Base-by-base conservation (phyloP, 257 asterid species). In the Buddleja alternifolia region DNA sequence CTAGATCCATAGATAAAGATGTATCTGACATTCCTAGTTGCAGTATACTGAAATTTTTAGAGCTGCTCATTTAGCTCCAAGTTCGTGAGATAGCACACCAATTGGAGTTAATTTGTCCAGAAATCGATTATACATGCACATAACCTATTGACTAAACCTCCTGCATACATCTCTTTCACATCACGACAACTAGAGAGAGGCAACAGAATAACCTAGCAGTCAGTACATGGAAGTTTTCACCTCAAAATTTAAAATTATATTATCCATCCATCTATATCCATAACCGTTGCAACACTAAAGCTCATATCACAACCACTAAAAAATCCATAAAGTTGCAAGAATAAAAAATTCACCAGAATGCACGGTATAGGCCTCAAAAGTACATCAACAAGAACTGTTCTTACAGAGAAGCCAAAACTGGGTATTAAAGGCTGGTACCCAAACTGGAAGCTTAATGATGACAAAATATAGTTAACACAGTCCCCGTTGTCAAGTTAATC, bases 401-500 rank as follows among this genome's bases (percentile, higher is more conserved):
- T 56, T 10, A 39, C 40, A 32, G 70, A 51, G 58, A 75, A 60
- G 42, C 56, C 63, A 63, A 54, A 54, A 52, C 39, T 63, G 29
- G 55, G 1, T 45, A 70, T 8, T 34, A 59, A 36, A 37, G 70
- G 29, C 66, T 46, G 67, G 24, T 25, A 45, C 7, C 2, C 19
- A 45, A 61, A 25, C 52, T 10, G 47, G 67, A 42, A 61, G 56
- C 45, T 40, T 17, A 48, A 48, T 23, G 61, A 44, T 25, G 20
- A 29, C 41, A 19, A n/a, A 39, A 44, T 62, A 54, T 63, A 62
- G 19, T 36, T 20, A 44, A 66, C 25, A 14, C 23, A 59, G 29
- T 55, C 40, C 51, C 48, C 66, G 59, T 73, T 45, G 58, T 36
- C 76, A 41, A 45, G 41, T 71, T 56, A 67, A 71, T 46, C 51